Conservation (phyloP, 2,329 filamentous ascomycete species). For the Fusarium sp. region DNA sequence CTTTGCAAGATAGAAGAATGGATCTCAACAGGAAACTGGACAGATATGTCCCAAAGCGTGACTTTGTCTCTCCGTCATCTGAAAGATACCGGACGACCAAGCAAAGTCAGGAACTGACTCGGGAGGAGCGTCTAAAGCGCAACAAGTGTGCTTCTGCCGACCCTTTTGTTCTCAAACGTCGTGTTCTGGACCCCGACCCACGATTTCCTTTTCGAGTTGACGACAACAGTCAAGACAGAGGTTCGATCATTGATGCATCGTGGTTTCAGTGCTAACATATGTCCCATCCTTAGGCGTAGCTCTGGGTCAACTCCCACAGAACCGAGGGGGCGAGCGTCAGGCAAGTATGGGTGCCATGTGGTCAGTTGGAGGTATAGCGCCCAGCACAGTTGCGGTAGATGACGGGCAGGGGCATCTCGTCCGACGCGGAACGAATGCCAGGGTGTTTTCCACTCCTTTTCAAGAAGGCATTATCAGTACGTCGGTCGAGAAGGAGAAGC, state of each 20-base stretch:
- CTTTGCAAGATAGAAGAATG: slow-evolving; percentile 12
- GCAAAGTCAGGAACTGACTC: slow-evolving; percentile 54
- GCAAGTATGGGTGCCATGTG: slow-evolving; percentile 78
- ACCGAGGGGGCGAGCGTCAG: slow-evolving; percentile 53
- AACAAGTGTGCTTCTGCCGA: slow-evolving; percentile 55
- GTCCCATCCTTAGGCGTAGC: slow-evolving; percentile 40
- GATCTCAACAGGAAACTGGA: slow-evolving; percentile 50
- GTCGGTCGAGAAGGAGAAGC: slow-evolving; percentile 72
- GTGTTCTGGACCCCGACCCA: slow-evolving; percentile 15
- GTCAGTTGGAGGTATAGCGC: slow-evolving; percentile 78
- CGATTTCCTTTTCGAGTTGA: slow-evolving; percentile 28
- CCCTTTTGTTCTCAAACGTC: slow-evolving; percentile 53
- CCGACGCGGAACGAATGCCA: slow-evolving; percentile 79
- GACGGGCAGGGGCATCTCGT: slow-evolving; percentile 72
- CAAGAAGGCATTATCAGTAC: slow-evolving; percentile 53
- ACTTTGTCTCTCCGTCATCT: slow-evolving; percentile 48
- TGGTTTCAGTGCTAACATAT: slow-evolving; percentile 2
- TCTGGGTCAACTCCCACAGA: slow-evolving; percentile 42
- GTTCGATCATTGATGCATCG: slow-evolving; percentile 8
- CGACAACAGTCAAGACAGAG: slow-evolving; percentile 22
- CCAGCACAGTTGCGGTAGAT: slow-evolving; percentile 64
- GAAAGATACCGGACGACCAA: slow-evolving; percentile 62
- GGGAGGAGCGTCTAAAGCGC: slow-evolving; percentile 58
- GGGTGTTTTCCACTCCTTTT: slow-evolving; percentile 67
- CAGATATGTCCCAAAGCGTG: slow-evolving; percentile 62